Evolutionary conservation across 2,329 filamentous ascomycete genomes (phyloP), one percentile per base, ranked within the genome.

Genomic region (Nigrospora oryzae): DNA sequence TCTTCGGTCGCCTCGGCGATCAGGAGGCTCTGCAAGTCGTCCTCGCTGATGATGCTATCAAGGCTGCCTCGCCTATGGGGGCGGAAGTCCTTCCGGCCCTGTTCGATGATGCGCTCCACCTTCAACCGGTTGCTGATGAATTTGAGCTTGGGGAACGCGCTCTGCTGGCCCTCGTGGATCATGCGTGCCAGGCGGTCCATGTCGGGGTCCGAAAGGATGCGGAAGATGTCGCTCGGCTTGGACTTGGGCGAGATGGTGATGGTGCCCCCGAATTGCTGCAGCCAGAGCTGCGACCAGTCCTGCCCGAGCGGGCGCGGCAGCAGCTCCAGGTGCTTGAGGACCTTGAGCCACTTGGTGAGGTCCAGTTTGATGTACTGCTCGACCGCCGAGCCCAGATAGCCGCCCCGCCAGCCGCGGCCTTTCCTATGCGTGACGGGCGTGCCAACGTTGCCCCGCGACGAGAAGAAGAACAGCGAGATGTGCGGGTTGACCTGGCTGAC

Each of bases 381-480:
- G 6, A 86, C 81, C 0, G 93, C 91, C 7, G 85, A 91, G 50
- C 93, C 91, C 13, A 98, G 75, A 66, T 95, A 98, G 1, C 93
- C 93, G 35, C 93, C 93, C 43, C 93, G 84, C 93, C 93, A 98
- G 45, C 93, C 93, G 39, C 89, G 85, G 5, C 93, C 93, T 54
- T 85, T 84, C 44, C 93, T 86, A 64, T 98, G 93, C 0, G 90
- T 96, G 15, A 97, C 93, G 11, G 93, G 93, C 43, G 88, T 83
- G 5, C 93, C 93, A 11, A 97, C 91, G 0, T 86, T 85, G 12
- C 93, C 93, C 31, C 93, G 80, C 1, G 90, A 95, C 30, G 86
- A 93, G 72, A 97, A 98, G 77, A 98, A 97, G 74, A 98, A 98
- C 28, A 97, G 81, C 58, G 95, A 97, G 64, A 98, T 91, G 63